These are phyloP conservation scores for Schizopora paradoxa DNA, from an alignment of 1,284 basidiomycete genomes.

Conservation along the genomic window DNA sequence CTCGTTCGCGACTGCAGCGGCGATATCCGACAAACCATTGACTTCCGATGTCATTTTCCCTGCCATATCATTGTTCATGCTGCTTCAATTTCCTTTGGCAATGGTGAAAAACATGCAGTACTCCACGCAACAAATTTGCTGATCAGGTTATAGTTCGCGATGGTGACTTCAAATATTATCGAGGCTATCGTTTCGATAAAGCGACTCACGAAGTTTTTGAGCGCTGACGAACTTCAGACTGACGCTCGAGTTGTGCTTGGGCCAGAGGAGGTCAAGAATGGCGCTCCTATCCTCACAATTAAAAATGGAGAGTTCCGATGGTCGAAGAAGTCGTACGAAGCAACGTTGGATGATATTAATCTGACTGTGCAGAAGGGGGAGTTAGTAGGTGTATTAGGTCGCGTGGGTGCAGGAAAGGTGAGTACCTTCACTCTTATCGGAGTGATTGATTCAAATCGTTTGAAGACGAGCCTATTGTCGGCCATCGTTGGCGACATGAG, in stretches of 20 bases:
- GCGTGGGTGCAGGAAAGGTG: conserved; percentile 91
- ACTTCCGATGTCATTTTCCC: conserved; percentile 95
- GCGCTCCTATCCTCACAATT: conserved; percentile 39
- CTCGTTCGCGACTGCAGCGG: conserved; percentile 79
- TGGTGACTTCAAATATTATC: conserved; percentile 73
- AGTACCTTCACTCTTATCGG: too few relatives aligned
- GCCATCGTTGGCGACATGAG: conserved; percentile 89
- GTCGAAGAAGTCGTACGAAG: conserved; percentile 49
- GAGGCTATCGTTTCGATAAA: conserved; percentile 84
- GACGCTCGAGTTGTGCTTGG: conserved; percentile 58
- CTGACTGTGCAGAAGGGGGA: conserved; percentile 81
- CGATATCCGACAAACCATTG: conserved; percentile 63
- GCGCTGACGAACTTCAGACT: conserved; percentile 74
- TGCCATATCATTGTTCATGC: conserved; percentile 87
- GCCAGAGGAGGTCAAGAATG: conserved; percentile 40
- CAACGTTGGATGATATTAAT: conserved; percentile 75
- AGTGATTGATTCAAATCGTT: not conserved
- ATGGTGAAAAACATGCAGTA: conserved; percentile 48
- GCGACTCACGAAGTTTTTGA: conserved; percentile 76
- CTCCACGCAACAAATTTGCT: conserved; percentile 5
- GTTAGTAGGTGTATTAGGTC: conserved; percentile 79
- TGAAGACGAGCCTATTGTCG: conserved; percentile 63
- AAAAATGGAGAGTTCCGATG: conserved; percentile 76
- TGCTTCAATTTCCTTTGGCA: conserved; percentile 83
- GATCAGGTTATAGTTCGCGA: conserved; percentile 44